Conservation (phyloP, 1,139 yeast species). For the Arxiozyma bovina region DNA sequence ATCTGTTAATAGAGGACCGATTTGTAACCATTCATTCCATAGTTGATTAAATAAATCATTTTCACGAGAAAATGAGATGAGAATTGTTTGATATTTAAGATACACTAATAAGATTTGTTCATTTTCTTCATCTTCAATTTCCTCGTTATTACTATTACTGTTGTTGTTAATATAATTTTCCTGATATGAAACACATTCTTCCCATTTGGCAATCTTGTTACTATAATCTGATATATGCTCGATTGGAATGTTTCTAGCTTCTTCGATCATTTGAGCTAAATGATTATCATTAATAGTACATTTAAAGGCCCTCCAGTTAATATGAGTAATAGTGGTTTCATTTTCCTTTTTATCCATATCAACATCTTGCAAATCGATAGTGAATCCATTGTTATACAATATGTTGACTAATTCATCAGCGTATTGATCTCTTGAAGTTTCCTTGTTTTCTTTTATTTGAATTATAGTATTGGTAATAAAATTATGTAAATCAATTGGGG, state of each 20-base stretch:
- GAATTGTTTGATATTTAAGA: slow-evolving; percentile 57
- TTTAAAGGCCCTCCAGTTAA: slow-evolving; percentile 67
- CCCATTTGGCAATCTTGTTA: slow-evolving; percentile 43
- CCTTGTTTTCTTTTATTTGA: slow-evolving; percentile 29
- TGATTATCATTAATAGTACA: slow-evolving; percentile 67
- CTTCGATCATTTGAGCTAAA: slow-evolving; percentile 47
- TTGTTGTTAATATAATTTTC: slow-evolving; percentile 37
- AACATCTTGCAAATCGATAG: slow-evolving; percentile 13
- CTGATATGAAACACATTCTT: slow-evolving; percentile 47
- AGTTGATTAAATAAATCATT: slow-evolving; percentile 39
- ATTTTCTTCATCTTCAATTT: slow-evolving; percentile 44
- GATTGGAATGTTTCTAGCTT: slow-evolving; percentile 26
- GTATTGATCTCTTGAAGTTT: background rate
- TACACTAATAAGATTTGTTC: slow-evolving; percentile 69
- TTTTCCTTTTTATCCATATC: slow-evolving; percentile 17
- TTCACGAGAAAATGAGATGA: slow-evolving; percentile 69
- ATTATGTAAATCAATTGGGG: slow-evolving; percentile 19
- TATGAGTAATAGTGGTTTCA: slow-evolving; percentile 30
- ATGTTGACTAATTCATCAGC: slow-evolving; percentile 34
- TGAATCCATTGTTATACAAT: slow-evolving; percentile 35
- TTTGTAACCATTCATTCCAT: slow-evolving; percentile 23
- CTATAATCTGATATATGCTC: slow-evolving; percentile 38
- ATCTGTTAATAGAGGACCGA: slow-evolving; percentile 35
- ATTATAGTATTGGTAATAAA: slow-evolving; percentile 15
- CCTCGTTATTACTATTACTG: slow-evolving; percentile 28